phyloP scores from a whole-genome alignment of 2,329 filamentous ascomycete genomes.

The Aciculosporium take region DNA sequence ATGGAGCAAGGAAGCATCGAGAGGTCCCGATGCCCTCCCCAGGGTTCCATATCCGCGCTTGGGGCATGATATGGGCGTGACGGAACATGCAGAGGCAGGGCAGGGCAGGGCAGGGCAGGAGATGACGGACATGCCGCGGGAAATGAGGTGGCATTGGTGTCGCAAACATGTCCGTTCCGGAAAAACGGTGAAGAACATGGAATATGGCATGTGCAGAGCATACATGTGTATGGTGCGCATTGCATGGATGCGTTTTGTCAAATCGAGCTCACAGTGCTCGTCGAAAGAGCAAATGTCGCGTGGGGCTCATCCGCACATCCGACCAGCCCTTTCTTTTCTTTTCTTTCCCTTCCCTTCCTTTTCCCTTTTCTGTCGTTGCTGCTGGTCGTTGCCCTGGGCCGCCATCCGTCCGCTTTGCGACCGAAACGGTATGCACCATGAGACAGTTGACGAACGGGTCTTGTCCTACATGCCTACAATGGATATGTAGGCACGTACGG shows the following conservation, averaged over 20 bases:
- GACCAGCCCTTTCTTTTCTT: neutral
- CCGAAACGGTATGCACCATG: neutral
- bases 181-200: too few relatives aligned
- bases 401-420: neutral
- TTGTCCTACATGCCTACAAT: neutral
- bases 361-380: neutral
- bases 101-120: neutral
- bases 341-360: neutral
- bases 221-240: neutral
- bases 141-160: slow-evolving; percentile 1
- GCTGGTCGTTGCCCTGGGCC: too few relatives aligned
- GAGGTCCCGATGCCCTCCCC: too few relatives aligned
- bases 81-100: too few relatives aligned
- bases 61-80: neutral
- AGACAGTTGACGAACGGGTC: neutral
- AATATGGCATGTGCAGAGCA: neutral
- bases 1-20: too few relatives aligned
- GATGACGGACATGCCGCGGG: neutral
- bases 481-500: neutral
- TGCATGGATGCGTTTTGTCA: neutral
- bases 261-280: neutral
- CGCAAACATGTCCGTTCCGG: slow-evolving; percentile 1
- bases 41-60: too few relatives aligned
- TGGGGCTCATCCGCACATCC: slow-evolving; percentile 1
- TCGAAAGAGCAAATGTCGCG: neutral